These are phyloP conservation scores for Vicia faba DNA, from an alignment of 306 rosid genomes.

Conservation along the genomic window DNA sequence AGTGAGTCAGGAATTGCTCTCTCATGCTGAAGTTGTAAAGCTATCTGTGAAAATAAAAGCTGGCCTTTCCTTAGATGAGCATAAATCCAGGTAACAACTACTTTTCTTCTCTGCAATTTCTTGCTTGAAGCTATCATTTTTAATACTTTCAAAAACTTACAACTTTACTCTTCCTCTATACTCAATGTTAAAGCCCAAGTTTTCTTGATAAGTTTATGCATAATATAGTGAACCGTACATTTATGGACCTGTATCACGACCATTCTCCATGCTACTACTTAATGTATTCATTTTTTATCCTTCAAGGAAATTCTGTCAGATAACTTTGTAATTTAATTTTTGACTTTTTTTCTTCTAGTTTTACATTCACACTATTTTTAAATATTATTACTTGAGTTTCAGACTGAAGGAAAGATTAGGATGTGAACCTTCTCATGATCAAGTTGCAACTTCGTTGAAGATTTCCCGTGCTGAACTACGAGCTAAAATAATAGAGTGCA, in stretches of 20 bases:
- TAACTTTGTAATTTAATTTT: slow-evolving; percentile 11
- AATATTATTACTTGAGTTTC: slow-evolving; percentile 42
- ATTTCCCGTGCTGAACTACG: slow-evolving; percentile 70
- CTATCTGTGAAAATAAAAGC: slow-evolving; percentile 78
- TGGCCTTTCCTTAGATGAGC: slow-evolving; percentile 80
- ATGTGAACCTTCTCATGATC: slow-evolving; percentile 87
- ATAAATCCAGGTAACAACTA: slow-evolving; percentile 62
- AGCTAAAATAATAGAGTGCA: slow-evolving; percentile 64
- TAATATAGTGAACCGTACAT: no score
- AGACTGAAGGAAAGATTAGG: slow-evolving; percentile 83
- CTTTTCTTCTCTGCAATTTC: no score
- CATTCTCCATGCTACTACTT: background rate
- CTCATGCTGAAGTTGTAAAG: slow-evolving; percentile 84
- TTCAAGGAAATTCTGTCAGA: slow-evolving; percentile 26
- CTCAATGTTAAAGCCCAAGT: no score
- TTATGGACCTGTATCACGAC: no score
- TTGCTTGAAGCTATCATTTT: no score
- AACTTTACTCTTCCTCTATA: no score
- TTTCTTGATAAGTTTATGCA: no score
- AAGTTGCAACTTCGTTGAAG: slow-evolving; percentile 74
- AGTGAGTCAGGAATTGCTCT: slow-evolving; percentile 67
- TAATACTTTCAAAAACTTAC: no score
- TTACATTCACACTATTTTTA: slow-evolving; percentile 4
- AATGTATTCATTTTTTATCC: background rate
- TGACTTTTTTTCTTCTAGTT: slow-evolving; percentile 23